Evolutionary conservation across 2,329 filamentous ascomycete species (phyloP).

Genomic region (Chaetomiaceae sp.): DNA sequence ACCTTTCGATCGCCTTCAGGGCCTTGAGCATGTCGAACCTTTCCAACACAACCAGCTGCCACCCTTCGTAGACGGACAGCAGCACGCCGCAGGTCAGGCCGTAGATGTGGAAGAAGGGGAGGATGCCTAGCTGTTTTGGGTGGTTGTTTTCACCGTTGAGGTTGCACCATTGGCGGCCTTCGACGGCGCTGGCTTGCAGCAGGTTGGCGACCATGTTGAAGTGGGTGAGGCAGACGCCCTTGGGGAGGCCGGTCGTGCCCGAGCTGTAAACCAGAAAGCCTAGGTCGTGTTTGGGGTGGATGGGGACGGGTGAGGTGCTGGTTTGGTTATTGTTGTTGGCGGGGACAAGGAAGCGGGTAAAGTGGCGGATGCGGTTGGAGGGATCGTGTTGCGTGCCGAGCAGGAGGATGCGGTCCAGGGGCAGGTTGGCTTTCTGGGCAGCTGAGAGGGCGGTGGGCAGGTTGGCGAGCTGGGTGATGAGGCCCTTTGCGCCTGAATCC

Average conservation of each 20-base stretch:
- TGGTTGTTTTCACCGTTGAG: conserved; percentile 56
- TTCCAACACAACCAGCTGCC: conserved; percentile 65
- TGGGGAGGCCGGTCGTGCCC: conserved; percentile 86
- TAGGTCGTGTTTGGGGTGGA: conserved; percentile 67
- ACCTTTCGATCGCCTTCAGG: conserved; percentile 70
- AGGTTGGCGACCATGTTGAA: conserved; percentile 75
- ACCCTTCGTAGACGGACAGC: conserved; percentile 60
- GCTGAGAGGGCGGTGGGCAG: conserved; percentile 64
- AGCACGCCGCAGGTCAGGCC: conserved; percentile 72
- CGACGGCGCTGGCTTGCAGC: conserved; percentile 49
- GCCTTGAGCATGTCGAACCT: conserved; percentile 79
- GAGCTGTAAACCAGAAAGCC: conserved; percentile 85
- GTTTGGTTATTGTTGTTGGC: conserved; percentile 30
- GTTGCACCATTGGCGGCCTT: conserved; percentile 53
- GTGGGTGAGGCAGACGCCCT: conserved; percentile 86
- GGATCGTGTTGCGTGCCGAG: conserved; percentile 66
- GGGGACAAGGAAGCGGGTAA: conserved; percentile 59
- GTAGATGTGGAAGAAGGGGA: conserved; percentile 92
- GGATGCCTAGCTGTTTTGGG: conserved; percentile 71
- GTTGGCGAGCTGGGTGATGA: conserved; percentile 68
- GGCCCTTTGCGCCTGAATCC: conserved; percentile 68
- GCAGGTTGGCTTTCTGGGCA: conserved; percentile 64
- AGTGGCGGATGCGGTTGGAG: conserved; percentile 61
- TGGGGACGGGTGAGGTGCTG: conserved; percentile 32
- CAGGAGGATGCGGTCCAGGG: conserved; percentile 67